Evolutionary conservation across 257 asterid genomes (phyloP).

Genomic region (Solanum rostratum): DNA sequence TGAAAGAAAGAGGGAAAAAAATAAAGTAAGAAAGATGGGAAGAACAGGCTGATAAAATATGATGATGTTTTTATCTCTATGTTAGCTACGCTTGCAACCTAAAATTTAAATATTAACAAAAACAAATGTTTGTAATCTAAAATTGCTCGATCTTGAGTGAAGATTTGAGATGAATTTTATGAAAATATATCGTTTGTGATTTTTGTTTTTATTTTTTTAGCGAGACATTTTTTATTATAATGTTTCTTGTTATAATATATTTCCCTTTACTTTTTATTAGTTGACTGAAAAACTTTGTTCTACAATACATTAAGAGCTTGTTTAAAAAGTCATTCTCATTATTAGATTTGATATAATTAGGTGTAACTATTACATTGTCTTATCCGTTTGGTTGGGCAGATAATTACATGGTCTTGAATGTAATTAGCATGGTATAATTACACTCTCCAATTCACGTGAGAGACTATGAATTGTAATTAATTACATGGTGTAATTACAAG

Average conservation of each 20-base stretch:
- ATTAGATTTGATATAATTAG: no score
- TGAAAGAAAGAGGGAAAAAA: not conserved
- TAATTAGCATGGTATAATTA: no score
- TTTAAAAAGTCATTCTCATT: no score
- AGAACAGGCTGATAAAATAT: not conserved
- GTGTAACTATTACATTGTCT: no score
- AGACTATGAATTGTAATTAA: no score
- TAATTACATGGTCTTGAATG: no score
- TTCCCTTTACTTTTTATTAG: no score
- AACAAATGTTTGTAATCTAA: not conserved
- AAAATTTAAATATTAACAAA: not conserved
- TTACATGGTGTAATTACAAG: no score
- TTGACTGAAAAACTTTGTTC: not conserved
- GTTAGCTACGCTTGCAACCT: not conserved
- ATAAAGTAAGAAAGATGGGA: not conserved
- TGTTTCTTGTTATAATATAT: not conserved
- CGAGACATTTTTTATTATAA: not conserved
- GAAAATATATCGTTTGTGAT: not conserved
- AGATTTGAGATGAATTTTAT: not conserved
- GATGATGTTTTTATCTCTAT: not conserved
- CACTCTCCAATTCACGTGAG: no score
- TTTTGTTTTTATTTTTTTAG: not conserved
- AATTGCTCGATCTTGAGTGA: not conserved
- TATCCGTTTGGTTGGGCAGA: no score
- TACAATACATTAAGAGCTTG: not conserved